Evolutionary conservation across 2,329 filamentous ascomycete genomes (phyloP), one percentile per base, ranked within the genome.

Genomic region (Harringtonia lauricola): DNA sequence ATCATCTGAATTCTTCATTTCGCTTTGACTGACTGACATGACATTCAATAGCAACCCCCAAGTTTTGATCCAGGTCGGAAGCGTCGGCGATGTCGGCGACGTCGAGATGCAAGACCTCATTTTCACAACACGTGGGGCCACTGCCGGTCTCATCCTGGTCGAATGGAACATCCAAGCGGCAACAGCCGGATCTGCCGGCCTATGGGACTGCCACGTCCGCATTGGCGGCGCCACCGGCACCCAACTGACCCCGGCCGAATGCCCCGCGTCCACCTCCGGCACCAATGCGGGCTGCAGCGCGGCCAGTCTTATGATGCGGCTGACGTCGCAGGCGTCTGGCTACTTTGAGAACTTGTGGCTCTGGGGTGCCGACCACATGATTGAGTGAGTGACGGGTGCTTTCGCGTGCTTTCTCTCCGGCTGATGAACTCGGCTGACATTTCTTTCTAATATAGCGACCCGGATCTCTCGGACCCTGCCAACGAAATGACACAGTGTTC

Each of bases 201-300:
- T 85, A 64, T 87, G 82, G 45, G 82, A 86, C 55, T 72, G 77
- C n/a, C 82, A 87, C 61, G 71, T 81, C 59, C 76, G 82, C 54
- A 71, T 86, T 47, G 82, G 81, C 52, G 82, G 82, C 22, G 73
- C 73, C 36, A 74, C 75, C 8, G 81, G 81, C 38, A 82, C 81
- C 18, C 61, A 76, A 42, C 68, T 86, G 10, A 78, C 81, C 57
- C 73, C 72, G 34, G 65, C 75, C 56, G 74, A 64, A 29, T 84
- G 81, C 60, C 55, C 70, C 48, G 81, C 82, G 62, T 56, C 63
- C 19, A 64, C 63, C 5, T 74, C 71, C 43, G 72, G 73, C 12
- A 63, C 63, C 21, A 9, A 28, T 1, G 62, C 62, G 7, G 68
- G 71, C 8, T 64, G 62, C 19, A 31, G 29, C 46, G 53, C 47